A percentile compares a stretch with the other conserved stretches of the same genome.
These are phyloP conservation scores for Aspergillus neoniger DNA, from an alignment of 2,329 filamentous ascomycete genomes.

Conservation along the genomic window DNA sequence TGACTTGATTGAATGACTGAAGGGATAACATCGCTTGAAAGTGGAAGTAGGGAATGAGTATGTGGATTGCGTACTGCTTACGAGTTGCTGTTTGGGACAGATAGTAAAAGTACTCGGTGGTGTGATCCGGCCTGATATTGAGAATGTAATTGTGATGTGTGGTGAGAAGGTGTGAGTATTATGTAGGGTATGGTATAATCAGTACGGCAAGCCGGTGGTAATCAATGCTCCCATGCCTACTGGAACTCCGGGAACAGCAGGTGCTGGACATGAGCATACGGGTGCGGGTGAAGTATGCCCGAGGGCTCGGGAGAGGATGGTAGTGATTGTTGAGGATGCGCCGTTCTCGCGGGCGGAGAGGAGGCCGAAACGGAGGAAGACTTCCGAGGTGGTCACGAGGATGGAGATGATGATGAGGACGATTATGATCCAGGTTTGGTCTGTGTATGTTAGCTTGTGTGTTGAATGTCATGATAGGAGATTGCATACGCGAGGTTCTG, in stretches of 20 bases:
- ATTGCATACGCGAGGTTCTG: constrained; percentile 74
- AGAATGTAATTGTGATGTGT: too few species aligned
- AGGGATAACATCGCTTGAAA: too few species aligned
- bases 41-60: too few species aligned
- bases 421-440: constrained; percentile 98
- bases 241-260: not conserved
- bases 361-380: constrained; percentile 80
- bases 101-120: too few species aligned
- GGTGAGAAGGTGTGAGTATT: not conserved
- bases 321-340: constrained; percentile 6
- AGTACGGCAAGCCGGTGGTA: not conserved
- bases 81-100: not conserved
- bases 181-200: not conserved
- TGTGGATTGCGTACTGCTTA: too few species aligned
- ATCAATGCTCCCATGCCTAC: not conserved
- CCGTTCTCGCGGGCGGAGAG: constrained; percentile 47
- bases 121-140: too few species aligned
- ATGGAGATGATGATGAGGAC: constrained; percentile 89
- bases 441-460: constrained; percentile 28
- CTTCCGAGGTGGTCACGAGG: constrained; percentile 85
- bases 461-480: constrained; percentile 51
- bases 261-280: constrained; percentile 13
- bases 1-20: too few species aligned
- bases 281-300: not conserved
- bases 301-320: constrained; percentile 20